These are phyloP conservation scores for Phylloboletellus chloephorus DNA, from an alignment of 1,284 basidiomycete genomes.

Conservation along the genomic window DNA sequence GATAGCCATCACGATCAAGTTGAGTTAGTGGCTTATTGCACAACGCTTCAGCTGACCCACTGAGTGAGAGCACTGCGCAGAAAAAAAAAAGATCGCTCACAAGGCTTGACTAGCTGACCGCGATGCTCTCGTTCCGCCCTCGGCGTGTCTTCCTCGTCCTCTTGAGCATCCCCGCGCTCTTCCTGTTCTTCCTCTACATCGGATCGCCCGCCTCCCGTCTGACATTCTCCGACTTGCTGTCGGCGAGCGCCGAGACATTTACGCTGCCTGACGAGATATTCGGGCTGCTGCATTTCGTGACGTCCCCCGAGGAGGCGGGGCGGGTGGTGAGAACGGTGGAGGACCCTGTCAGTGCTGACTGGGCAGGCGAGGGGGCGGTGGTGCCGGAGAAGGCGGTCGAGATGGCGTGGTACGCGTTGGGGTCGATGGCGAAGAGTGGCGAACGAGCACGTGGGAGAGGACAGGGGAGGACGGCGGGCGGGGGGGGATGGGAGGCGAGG, in stretches of 20 bases:
- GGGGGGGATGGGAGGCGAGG: slow-evolving; percentile 46
- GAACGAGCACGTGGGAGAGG: background rate
- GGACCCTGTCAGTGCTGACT: background rate
- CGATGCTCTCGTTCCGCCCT: slow-evolving; percentile 34
- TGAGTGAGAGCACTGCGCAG: no score
- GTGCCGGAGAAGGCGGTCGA: slow-evolving; percentile 43
- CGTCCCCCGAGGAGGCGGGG: slow-evolving; percentile 35
- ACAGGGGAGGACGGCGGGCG: background rate
- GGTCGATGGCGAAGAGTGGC: slow-evolving; percentile 11
- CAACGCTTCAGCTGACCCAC: no score
- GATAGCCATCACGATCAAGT: no score
- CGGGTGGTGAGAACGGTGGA: slow-evolving; percentile 10
- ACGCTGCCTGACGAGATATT: slow-evolving; percentile 51
- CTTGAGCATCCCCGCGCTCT: slow-evolving; percentile 23
- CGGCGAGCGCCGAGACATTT: slow-evolving; percentile 33
- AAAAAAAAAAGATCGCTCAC: slow-evolving; percentile 3
- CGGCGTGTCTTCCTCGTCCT: slow-evolving; percentile 39
- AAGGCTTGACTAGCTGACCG: no score
- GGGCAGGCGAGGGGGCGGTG: slow-evolving; percentile 26
- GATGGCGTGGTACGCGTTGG: slow-evolving; percentile 43
- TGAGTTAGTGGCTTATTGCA: no score
- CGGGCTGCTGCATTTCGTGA: slow-evolving; percentile 60
- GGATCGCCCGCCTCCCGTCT: slow-evolving; percentile 36
- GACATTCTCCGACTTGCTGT: slow-evolving; percentile 22
- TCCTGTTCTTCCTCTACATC: slow-evolving; percentile 28